These are phyloP conservation scores for Candida incommunis DNA, from an alignment of 805 yeast species.

Conservation along the genomic window DNA sequence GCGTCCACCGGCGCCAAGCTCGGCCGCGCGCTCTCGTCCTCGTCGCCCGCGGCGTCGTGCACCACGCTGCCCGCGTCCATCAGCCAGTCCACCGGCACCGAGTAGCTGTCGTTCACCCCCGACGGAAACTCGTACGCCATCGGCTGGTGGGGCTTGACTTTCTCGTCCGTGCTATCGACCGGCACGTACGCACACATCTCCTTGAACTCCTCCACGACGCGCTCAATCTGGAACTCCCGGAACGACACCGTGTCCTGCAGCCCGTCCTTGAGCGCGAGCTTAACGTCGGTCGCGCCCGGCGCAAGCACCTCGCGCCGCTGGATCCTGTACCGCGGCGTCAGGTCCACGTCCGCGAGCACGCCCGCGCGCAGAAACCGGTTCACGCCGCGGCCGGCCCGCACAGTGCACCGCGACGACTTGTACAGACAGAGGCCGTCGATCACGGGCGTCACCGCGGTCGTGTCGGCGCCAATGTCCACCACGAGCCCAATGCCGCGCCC, in stretches of 20 bases:
- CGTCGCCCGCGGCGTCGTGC: background rate
- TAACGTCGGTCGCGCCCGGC: background rate
- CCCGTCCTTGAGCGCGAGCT: background rate
- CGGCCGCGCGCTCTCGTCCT: background rate
- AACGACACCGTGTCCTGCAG: slow-evolving; percentile 31
- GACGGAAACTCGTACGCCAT: slow-evolving; percentile 1
- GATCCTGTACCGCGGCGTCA: background rate
- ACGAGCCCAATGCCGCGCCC: slow-evolving; percentile 80
- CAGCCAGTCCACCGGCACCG: background rate
- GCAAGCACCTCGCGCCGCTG: background rate
- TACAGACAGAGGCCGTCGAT: slow-evolving; percentile 11
- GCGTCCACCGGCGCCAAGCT: background rate
- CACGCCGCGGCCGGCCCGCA: background rate
- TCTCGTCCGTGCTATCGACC: slow-evolving; percentile 1
- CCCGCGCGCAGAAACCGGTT: background rate
- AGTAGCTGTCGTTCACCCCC: background rate
- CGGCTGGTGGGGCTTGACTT: slow-evolving; percentile 6
- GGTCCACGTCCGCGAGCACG: background rate
- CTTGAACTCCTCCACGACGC: slow-evolving; percentile 57
- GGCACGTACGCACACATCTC: slow-evolving; percentile 45
- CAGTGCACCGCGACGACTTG: background rate
- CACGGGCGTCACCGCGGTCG: slow-evolving; percentile 44
- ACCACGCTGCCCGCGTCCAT: background rate
- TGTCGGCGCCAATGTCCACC: slow-evolving; percentile 75
- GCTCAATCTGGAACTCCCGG: slow-evolving; percentile 39